phyloP scores from a whole-genome alignment of 495 filamentous ascomycete species.

The Cryomyces antarcticus region DNA sequence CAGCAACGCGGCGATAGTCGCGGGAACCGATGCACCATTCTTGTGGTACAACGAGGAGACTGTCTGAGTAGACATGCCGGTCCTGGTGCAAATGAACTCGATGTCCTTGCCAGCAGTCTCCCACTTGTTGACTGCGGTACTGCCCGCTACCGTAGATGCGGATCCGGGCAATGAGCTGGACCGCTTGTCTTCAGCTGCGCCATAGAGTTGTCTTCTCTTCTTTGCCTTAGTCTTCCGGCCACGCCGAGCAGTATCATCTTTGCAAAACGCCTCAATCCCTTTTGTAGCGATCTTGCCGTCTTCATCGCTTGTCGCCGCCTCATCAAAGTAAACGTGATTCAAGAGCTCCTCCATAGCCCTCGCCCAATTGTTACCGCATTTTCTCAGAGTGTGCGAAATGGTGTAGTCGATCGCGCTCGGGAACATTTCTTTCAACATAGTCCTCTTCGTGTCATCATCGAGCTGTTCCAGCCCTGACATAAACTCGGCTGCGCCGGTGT shows the following conservation, averaged over 20 bases:
- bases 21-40: slow-evolving; percentile 33
- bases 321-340: slow-evolving; percentile 49
- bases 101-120: slow-evolving; percentile 31
- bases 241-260: slow-evolving; percentile 21
- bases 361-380: slow-evolving; percentile 38
- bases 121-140: slow-evolving; percentile 31
- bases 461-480: slow-evolving; percentile 15
- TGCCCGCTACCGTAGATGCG: slow-evolving; percentile 1
- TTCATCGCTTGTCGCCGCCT: slow-evolving; percentile 24
- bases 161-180: not conserved
- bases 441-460: slow-evolving; percentile 28
- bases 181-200: not conserved
- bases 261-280: slow-evolving; percentile 62
- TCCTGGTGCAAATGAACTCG: slow-evolving; percentile 34
- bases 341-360: slow-evolving; percentile 64
- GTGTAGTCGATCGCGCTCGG: slow-evolving; percentile 39
- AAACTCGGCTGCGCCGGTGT: slow-evolving; percentile 3
- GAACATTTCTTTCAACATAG: slow-evolving; percentile 46
- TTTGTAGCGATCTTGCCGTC: slow-evolving; percentile 27
- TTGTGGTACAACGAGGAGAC: slow-evolving; percentile 42
- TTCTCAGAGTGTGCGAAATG: slow-evolving; percentile 42
- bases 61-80: slow-evolving; percentile 25
- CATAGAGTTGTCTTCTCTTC: slow-evolving; percentile 10
- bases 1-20: slow-evolving; percentile 34
- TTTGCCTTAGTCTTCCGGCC: slow-evolving; percentile 27